A percentile compares a stretch with the other conserved stretches of the same genome.
Conservation (phyloP, 139 green algal species). For the Chlorella sp. region DNA sequence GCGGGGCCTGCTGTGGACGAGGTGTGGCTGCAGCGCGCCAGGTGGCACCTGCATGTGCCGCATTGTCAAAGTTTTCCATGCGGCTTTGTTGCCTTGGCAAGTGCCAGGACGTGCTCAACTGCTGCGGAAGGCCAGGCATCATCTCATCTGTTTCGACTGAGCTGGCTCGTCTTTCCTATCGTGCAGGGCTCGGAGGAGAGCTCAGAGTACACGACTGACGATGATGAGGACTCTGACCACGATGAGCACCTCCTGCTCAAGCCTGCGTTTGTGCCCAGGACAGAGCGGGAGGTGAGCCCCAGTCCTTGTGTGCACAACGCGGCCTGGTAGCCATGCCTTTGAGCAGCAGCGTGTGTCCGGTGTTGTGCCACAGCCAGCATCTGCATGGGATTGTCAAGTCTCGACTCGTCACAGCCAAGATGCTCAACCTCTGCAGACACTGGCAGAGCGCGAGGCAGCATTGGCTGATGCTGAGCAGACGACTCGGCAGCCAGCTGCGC, state of each 20-base stretch:
- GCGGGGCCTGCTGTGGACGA: constrained; percentile 2
- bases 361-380: too few relatives aligned
- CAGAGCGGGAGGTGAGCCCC: constrained; percentile 44
- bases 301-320: too few relatives aligned
- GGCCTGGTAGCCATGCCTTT: too few relatives aligned
- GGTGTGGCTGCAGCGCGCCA: not conserved
- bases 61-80: too few relatives aligned
- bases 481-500: not conserved
- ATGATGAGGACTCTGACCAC: constrained; percentile 72
- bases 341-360: too few relatives aligned
- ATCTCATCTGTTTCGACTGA: too few relatives aligned
- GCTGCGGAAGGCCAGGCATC: not conserved
- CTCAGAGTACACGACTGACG: constrained; percentile 81
- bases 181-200: constrained; percentile 45
- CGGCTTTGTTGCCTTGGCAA: too few relatives aligned
- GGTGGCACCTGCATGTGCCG: too few relatives aligned
- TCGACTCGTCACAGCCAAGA: too few relatives aligned
- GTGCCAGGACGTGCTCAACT: not conserved
- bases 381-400: not conserved
- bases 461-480: constrained; percentile 2
- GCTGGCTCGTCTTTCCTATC: too few relatives aligned
- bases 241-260: constrained; percentile 67
- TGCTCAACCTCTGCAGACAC: constrained; percentile 50
- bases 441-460: constrained; percentile 66
- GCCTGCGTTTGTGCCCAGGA: constrained; percentile 88